phyloP scores from a whole-genome alignment of 768 basidiomycete genomes.

The Phaffia australis region DNA sequence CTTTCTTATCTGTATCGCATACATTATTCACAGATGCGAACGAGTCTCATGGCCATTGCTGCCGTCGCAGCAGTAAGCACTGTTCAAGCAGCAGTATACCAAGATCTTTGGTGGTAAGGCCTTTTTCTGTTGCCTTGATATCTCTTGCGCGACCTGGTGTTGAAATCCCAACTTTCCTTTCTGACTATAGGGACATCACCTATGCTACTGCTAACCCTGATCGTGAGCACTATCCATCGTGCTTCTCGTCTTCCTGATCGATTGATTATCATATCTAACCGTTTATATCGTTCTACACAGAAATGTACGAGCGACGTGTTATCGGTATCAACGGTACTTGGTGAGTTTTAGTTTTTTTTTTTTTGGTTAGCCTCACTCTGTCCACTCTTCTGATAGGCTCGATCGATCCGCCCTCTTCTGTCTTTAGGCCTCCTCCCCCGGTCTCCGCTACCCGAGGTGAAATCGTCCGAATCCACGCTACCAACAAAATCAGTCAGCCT shows the following conservation, averaged over 20 bases:
- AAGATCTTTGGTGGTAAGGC: too few relatives aligned
- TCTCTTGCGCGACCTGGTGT: too few relatives aligned
- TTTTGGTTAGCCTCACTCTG: neutral
- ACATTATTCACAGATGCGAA: too few relatives aligned
- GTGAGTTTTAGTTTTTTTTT: slow-evolving; percentile 44
- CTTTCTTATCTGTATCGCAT: too few relatives aligned
- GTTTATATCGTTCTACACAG: too few relatives aligned
- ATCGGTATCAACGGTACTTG: slow-evolving; percentile 86
- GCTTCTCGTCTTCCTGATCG: neutral
- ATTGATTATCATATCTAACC: too few relatives aligned
- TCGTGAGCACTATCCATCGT: slow-evolving; percentile 44
- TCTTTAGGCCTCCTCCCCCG: slow-evolving; percentile 59
- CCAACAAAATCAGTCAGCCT: slow-evolving; percentile 53
- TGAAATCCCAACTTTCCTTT: too few relatives aligned
- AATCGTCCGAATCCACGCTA: slow-evolving; percentile 61
- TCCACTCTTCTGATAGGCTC: neutral
- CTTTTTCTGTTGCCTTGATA: too few relatives aligned
- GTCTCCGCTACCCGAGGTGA: slow-evolving; percentile 62
- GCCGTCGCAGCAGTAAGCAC: too few relatives aligned
- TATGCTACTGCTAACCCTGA: slow-evolving; percentile 78
- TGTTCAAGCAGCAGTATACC: too few relatives aligned
- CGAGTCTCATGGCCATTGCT: too few relatives aligned
- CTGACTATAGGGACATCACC: slow-evolving; percentile 58
- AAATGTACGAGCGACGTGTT: slow-evolving; percentile 52
- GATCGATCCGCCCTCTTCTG: neutral